A percentile compares a stretch with the other conserved stretches of the same genome.
Conservation (phyloP, 2,329 filamentous ascomycete genomes). For the Xenoacremonium recifei region DNA sequence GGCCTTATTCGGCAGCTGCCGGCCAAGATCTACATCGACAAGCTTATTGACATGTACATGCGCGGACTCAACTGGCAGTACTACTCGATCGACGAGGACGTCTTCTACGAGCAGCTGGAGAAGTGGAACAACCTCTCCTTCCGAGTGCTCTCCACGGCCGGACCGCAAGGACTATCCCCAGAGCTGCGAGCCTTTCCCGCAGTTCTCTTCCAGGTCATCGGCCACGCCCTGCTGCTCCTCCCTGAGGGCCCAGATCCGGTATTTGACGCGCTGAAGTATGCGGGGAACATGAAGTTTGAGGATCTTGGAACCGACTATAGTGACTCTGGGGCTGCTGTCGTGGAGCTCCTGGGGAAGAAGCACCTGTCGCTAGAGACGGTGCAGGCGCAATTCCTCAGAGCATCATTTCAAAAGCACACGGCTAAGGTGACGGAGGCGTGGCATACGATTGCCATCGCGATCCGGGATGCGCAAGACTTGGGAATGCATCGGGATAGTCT, state of each 20-base stretch:
- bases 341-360: slow-evolving; percentile 55
- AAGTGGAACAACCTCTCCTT: slow-evolving; percentile 57
- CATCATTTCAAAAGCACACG: slow-evolving; percentile 57
- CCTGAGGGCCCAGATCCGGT: slow-evolving; percentile 45
- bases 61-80: slow-evolving; percentile 61
- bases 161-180: slow-evolving; percentile 48
- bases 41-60: slow-evolving; percentile 55
- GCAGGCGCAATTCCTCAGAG: slow-evolving; percentile 55
- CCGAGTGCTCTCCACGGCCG: slow-evolving; percentile 45
- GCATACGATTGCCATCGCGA: slow-evolving; percentile 55
- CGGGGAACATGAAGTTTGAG: slow-evolving; percentile 58
- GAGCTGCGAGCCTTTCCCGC: slow-evolving; percentile 58
- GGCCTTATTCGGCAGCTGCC: slow-evolving; percentile 57
- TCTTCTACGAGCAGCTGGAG: slow-evolving; percentile 50
- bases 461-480: slow-evolving; percentile 62
- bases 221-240: slow-evolving; percentile 52
- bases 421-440: slow-evolving; percentile 60
- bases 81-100: slow-evolving; percentile 50
- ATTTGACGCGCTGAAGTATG: slow-evolving; percentile 58
- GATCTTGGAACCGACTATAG: slow-evolving; percentile 61
- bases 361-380: slow-evolving; percentile 56
- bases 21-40: slow-evolving; percentile 51
- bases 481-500: slow-evolving; percentile 55
- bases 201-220: slow-evolving; percentile 58
- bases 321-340: slow-evolving; percentile 53